Evolutionary conservation across 306 rosid genomes (phyloP).

Genomic region (Comarum palustre): DNA sequence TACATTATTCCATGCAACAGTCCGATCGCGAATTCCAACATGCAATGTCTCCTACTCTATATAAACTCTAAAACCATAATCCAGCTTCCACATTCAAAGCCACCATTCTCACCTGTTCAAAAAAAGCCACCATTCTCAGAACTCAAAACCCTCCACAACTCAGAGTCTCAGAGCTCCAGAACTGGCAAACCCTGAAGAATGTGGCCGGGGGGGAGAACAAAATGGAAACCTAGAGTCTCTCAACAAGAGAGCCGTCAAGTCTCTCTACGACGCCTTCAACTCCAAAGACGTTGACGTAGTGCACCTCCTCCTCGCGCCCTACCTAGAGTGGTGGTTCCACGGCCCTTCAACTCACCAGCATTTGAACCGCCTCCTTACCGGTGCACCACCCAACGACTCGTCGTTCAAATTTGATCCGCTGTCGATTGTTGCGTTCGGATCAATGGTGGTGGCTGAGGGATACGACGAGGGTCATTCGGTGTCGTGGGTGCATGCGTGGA

Average conservation of each 20-base stretch:
- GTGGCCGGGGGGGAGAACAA: background rate
- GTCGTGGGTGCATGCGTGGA: slow-evolving; percentile 89
- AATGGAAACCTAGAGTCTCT: slow-evolving; percentile 25
- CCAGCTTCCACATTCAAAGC: background rate
- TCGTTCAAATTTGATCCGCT: slow-evolving; percentile 45
- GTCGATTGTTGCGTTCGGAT: slow-evolving; percentile 47
- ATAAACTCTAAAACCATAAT: slow-evolving; percentile 1
- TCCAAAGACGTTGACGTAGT: slow-evolving; percentile 38
- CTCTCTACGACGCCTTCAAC: slow-evolving; percentile 53
- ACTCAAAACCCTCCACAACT: background rate
- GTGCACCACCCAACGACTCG: slow-evolving; percentile 28
- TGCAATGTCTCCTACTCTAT: background rate
- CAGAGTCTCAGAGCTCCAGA: slow-evolving; percentile 16
- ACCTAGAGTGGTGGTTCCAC: slow-evolving; percentile 88
- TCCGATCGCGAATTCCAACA: background rate
- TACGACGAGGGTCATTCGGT: slow-evolving; percentile 36
- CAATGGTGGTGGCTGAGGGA: slow-evolving; percentile 63
- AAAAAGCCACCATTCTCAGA: too few relatives aligned
- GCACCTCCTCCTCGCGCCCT: slow-evolving; percentile 43
- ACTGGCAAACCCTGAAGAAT: slow-evolving; percentile 35
- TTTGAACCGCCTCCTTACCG: slow-evolving; percentile 54
- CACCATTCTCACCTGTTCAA: slow-evolving; percentile 4
- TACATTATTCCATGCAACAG: background rate
- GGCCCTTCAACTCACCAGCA: slow-evolving; percentile 69
- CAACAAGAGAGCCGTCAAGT: slow-evolving; percentile 32